Base-by-base conservation (phyloP, 176 grass and related monocot genomes). In the Cocos nucifera region DNA sequence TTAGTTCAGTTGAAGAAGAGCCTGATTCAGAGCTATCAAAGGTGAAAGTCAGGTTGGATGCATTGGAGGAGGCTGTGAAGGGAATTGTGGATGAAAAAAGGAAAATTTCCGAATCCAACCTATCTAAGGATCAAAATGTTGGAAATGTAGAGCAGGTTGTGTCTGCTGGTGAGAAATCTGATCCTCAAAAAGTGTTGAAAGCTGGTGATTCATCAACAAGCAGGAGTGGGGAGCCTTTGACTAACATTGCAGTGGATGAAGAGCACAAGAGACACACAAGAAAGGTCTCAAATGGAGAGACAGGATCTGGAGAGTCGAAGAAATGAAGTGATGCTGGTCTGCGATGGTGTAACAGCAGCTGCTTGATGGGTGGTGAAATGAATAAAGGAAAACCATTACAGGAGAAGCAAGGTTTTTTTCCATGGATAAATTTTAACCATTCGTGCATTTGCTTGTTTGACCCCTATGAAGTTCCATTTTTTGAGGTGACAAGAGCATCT, bases 1-100 rank as follows among this genome's bases (percentile, higher is more conserved):
- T 72, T 59, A 78, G 81, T 39, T 82, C 79, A 26, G 6, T 71
- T 54, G 82, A 90, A 75, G 65, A 83, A 78, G 61, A 88, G 25
- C 25, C 83, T 18, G 72, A 87, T 54, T 57, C 66, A 64, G 86
- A 90, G 51, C 58, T 96, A 54, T 87, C 78, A 19, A 65, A 59
- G 20, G 64, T 85, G 29, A 69, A 85, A 59, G 75, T 77, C 7
- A 86, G 83, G 69, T 79, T 96, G 61, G 83, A 88, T 85, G 67
- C 72, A 56, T 60, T 90, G 24, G 86, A 96, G 72, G 78, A 67
- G 56, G 69, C 53, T 18, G 61, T 96, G 51, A 85, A 96, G 57
- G 83, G 79, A 63, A 85, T 90, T 69, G 64, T 79, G 0, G 65
- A 63, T 63, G 78, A 75, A 14, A 96, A 90, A 80, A 75, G 10